A percentile compares a stretch with the other conserved stretches of the same genome.
phyloP scores from a whole-genome alignment of 495 filamentous ascomycete genomes.

The Darksidea phi region DNA sequence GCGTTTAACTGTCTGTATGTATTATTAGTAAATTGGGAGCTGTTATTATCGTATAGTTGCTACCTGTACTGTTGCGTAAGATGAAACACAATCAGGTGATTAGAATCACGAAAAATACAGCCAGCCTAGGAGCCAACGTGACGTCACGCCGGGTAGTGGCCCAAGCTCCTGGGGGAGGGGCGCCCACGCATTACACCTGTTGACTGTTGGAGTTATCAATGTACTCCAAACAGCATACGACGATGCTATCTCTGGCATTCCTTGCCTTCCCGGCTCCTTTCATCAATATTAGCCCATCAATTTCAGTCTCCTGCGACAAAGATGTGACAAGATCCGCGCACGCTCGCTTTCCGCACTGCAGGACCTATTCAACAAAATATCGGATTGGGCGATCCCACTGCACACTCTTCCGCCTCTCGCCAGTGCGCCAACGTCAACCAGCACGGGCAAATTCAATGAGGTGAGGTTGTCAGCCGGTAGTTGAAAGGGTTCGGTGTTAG shows the following conservation, averaged over 20 bases:
- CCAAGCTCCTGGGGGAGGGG: too few species aligned
- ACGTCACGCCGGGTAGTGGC: too few species aligned
- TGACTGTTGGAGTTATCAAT: neutral
- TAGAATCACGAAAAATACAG: too few species aligned
- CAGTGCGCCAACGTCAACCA: neutral
- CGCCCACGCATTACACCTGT: neutral
- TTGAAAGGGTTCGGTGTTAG: too few species aligned
- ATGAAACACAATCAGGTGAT: too few species aligned
- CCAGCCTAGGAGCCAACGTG: too few species aligned
- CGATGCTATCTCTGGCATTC: conserved; percentile 7
- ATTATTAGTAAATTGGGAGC: too few species aligned
- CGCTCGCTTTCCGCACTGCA: neutral
- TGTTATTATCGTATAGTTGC: too few species aligned
- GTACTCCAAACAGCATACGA: neutral
- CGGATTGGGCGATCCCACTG: conserved; percentile 2
- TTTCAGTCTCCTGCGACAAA: neutral
- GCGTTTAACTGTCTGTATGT: too few species aligned
- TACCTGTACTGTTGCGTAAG: too few species aligned
- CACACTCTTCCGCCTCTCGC: conserved; percentile 6
- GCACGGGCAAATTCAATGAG: too few species aligned
- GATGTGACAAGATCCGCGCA: neutral
- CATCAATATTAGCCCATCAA: neutral
- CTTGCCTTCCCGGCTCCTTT: neutral
- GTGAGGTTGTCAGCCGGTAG: too few species aligned
- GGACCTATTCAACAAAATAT: neutral